These are phyloP conservation scores for Guillardia theta DNA, from an alignment of 78 protist species.

Conservation along the genomic window DNA sequence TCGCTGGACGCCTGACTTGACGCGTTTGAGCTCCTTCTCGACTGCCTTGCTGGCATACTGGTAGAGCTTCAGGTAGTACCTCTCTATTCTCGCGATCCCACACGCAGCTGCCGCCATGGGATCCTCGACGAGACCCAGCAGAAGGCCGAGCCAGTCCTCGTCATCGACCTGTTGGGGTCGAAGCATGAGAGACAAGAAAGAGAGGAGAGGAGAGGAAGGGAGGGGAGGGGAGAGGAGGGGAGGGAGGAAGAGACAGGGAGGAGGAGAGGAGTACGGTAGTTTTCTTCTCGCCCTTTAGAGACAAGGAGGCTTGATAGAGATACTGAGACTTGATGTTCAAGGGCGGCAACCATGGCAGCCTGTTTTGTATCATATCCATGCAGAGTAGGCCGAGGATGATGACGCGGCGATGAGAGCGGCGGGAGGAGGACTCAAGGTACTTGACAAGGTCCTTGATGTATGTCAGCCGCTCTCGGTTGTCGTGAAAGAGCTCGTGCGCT, in stretches of 20 bases:
- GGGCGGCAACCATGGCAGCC: neutral
- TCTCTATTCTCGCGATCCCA: too few relatives aligned
- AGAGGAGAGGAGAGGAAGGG: neutral
- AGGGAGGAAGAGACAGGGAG: too few relatives aligned
- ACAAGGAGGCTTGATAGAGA: neutral
- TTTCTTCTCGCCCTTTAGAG: too few relatives aligned
- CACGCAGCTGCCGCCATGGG: too few relatives aligned
- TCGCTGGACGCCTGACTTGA: too few relatives aligned
- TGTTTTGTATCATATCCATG: neutral
- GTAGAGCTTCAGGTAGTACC: too few relatives aligned
- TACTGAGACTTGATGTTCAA: neutral
- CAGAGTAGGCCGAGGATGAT: neutral
- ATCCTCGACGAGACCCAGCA: neutral
- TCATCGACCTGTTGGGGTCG: neutral
- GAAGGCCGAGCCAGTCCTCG: neutral
- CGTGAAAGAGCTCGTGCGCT: neutral
- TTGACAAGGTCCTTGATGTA: neutral
- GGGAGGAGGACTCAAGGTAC: neutral
- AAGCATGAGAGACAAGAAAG: neutral
- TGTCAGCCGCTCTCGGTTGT: neutral
- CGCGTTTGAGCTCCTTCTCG: too few relatives aligned
- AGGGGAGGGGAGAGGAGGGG: neutral
- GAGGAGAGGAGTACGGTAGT: too few relatives aligned
- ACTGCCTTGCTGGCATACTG: too few relatives aligned
- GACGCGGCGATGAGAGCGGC: neutral